Base-by-base conservation (phyloP, 1,139 yeast genomes). In the Blastobotrys petasosporus region DNA sequence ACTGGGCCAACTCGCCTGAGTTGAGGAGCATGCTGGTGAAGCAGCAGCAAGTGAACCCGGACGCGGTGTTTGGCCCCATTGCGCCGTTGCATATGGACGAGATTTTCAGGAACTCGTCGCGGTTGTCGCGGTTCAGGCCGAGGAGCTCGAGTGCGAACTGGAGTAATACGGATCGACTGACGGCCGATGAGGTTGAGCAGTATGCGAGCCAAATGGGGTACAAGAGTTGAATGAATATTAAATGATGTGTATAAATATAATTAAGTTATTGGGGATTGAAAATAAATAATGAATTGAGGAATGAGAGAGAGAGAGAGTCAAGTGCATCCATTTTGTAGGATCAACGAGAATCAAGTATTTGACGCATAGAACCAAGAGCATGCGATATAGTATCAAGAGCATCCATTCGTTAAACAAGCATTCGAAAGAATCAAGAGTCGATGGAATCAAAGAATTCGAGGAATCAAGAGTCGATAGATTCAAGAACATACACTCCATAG, bases 1-100 rank as follows among this genome's bases (percentile, higher is more conserved):
- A 75, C 34, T 85, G 95, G 95, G 94, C 92, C 1, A 73, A 75
- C 48, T 74, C 86, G 0, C 84, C 86, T 1, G 80, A 75, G 50
- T 68, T 83, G 39, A 73, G 75, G 36, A 67, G 67, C 45, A 67
- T 75, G 34, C 69, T 86, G 37, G 62, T 73, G 38, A 66, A 71
- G 41, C 95, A 85, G 61, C 78, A 76, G 51, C 64, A 66, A 15
- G 67, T 82, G 48, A 83, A 88, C 60, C 95, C 96, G 0, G 78
- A 74, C 46, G 61, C 73, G 3, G 76, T 88, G 1, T 88, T 90
- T 69, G 96, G 96, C 0, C 84, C 85, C 11, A 75, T 84, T 23
- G 83, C 85, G 0, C 79, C 80, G 3, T 66, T 85, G 48, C 76
- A 80, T 40, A 76, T 85, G 62, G 83, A 77, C 41, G 86, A 81